These are phyloP conservation scores for Lyophyllum decastes DNA, from an alignment of 768 basidiomycete species.

Conservation along the genomic window DNA sequence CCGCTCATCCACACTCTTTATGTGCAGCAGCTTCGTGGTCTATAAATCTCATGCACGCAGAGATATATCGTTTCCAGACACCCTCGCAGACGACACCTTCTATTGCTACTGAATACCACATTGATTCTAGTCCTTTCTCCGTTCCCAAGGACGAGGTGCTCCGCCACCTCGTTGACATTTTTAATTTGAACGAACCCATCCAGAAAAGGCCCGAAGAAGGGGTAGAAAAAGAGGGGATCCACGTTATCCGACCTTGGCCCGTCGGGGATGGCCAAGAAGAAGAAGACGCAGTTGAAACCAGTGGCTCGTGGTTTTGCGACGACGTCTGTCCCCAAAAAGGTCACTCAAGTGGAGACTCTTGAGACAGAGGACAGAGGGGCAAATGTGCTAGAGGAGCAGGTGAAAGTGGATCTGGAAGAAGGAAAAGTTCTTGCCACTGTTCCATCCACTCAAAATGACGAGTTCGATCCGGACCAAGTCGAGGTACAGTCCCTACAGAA, in stretches of 20 bases:
- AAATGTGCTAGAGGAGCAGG: slow-evolving; percentile 8
- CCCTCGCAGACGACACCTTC: slow-evolving; percentile 9
- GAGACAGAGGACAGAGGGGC: slow-evolving; percentile 23
- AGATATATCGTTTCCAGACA: slow-evolving; percentile 7
- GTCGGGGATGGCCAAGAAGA: slow-evolving; percentile 75
- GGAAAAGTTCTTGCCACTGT: slow-evolving; percentile 1
- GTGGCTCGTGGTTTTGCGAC: slow-evolving; percentile 79
- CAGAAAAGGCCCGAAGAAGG: slow-evolving; percentile 1
- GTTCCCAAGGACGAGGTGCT: background rate
- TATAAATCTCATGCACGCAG: slow-evolving; percentile 20
- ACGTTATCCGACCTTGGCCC: slow-evolving; percentile 17
- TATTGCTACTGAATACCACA: slow-evolving; percentile 12
- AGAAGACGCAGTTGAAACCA: slow-evolving; percentile 79
- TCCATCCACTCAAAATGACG: slow-evolving; percentile 22
- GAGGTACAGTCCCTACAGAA: slow-evolving; percentile 66
- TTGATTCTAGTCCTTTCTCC: slow-evolving; percentile 2
- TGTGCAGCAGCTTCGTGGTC: slow-evolving; percentile 18
- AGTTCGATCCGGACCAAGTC: slow-evolving; percentile 36
- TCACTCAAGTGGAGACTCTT: slow-evolving; percentile 27
- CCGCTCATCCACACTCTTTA: slow-evolving; percentile 11
- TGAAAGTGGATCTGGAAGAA: background rate
- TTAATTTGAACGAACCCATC: background rate
- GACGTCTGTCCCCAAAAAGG: slow-evolving; percentile 82
- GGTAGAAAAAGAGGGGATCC: slow-evolving; percentile 4
- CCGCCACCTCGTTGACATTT: slow-evolving; percentile 1